Base-by-base conservation (phyloP, 2,329 filamentous ascomycete genomes). In the Botryosphaeria dothidea region DNA sequence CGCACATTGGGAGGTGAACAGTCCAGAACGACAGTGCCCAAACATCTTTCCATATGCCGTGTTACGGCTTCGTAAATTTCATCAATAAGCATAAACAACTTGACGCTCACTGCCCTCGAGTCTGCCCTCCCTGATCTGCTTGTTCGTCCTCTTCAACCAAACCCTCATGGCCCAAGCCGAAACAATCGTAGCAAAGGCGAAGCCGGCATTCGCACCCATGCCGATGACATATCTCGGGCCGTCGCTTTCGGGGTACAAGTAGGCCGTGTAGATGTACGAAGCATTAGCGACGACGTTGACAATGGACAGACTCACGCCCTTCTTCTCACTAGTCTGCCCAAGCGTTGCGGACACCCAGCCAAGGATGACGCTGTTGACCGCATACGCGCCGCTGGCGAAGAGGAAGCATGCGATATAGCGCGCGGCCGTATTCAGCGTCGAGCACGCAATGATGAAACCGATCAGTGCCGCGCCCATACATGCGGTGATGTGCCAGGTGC, bases 301-400 rank as follows among this genome's bases (percentile, higher is more conserved):
- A 48, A 81, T 76, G 0, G 78, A 78, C 23, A 81, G 69, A 5
- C 74, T 71, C 2, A 78, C 78, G 17, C 79, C 79, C 52, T 79
- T 79, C 69, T 81, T 82, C 66, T 80, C 79, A 4, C 75, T 69
- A 0, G 79, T 81, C 52, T 80, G 77, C 1, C 77, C 78, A 6
- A 79, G 70, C 1, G 78, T 79, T 2, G 75, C 75, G 1, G 77
- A 77, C 1, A 78, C 77, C 79, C 80, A 82, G 15, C 77, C 76
- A 1, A 81, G 73, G 9, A 80, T 79, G 21, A 80, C 51, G 11
- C 31, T 38, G 7, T 56, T 56, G 6, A 56, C 51, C 8, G 51
- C 73, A 34, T 75, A 76, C 1, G 69, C 71, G 29, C 71, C 73
- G 1, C 69, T 68, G 4, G 74, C 70, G 49, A 76, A 74, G 13